Evolutionary conservation across 768 basidiomycete species (phyloP).

Genomic region (Panaeolus cyanescens): DNA sequence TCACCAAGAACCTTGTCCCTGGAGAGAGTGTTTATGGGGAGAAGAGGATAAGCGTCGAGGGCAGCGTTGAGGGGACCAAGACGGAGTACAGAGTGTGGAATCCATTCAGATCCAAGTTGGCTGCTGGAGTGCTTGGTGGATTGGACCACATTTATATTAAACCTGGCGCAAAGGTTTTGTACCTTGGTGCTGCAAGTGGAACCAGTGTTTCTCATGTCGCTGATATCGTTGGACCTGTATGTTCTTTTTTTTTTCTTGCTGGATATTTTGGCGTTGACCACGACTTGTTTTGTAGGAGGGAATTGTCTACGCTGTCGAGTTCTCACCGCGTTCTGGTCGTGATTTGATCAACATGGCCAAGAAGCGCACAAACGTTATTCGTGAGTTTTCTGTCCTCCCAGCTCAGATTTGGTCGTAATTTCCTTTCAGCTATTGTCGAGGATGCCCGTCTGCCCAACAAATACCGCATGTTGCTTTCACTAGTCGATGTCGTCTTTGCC

Average conservation of each 20-base stretch:
- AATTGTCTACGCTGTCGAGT: constrained; percentile 97
- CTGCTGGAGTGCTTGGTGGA: constrained; percentile 95
- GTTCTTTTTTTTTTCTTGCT: constrained; percentile 24
- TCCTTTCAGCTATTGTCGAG: constrained; percentile 81
- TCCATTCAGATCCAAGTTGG: constrained; percentile 96
- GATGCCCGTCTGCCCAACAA: constrained; percentile 96
- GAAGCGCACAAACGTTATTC: constrained; percentile 98
- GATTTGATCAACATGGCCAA: constrained; percentile 99
- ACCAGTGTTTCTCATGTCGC: constrained; percentile 99
- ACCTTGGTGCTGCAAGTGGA: constrained; percentile 96
- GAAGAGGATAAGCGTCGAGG: constrained; percentile 90
- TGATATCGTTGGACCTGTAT: constrained; percentile 94
- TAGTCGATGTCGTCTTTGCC: constrained; percentile 97
- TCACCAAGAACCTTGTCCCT: constrained; percentile 97
- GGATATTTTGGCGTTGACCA: constrained; percentile 6
- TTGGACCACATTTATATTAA: constrained; percentile 91
- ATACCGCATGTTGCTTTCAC: constrained; percentile 95
- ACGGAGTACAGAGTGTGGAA: constrained; percentile 99
- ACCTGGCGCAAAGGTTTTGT: constrained; percentile 95
- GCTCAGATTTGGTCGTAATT: neutral
- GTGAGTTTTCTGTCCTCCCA: constrained; percentile 47
- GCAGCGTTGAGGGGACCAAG: constrained; percentile 78
- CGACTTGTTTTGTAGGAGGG: constrained; percentile 65
- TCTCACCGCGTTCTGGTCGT: constrained; percentile 94
- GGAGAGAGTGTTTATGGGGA: constrained; percentile 99